Evolutionary conservation across 2,329 filamentous ascomycete species (phyloP), one percentile per base, ranked within the genome.

Genomic region (Chaetomium sp.): DNA sequence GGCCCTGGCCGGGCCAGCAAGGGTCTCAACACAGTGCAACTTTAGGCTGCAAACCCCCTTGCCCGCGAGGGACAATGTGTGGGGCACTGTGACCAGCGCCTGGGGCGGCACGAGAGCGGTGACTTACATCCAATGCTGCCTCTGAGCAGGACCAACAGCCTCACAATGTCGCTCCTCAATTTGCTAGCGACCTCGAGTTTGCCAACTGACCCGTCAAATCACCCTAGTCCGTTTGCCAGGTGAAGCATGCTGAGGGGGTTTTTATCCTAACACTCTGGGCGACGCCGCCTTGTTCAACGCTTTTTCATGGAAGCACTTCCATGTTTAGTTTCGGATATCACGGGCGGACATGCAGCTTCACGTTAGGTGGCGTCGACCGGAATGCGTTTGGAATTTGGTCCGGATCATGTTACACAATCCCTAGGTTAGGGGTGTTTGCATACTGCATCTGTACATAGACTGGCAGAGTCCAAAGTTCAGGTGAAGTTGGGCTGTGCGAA

Each of bases 31-130:
- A 33, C 51, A 54, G 29, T 49, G 51, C 53, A 51, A 19, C 54
- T 51, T 50, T 55, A 58, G 60, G 60, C 54, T 51, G 54, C 60
- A 50, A 23, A n/a, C 42, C 45, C 2, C n/a, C 45, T 10, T 47
- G 8, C n/a, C n/a, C 8, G 3, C 8, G 7, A 23, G 23, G 31
- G 29, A 21, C 21, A 38, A 21, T 49, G 27, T 53, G 57, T 33
- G 57, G 57, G 45, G 57, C 57, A 59, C 56, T 21, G 42, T 49
- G n/a, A 33, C 29, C 5, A 9, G 33, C 25, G 55, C 19, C 53
- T n/a, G 53, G 49, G 23, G 49, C 25, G 49, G 13, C 38, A 42
- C 38, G 19, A 42, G 38, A 42, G 38, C 38, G 51, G 27, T n/a
- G 29, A 54, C n/a, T 55, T 33, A 38, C 13, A 47, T 29, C 13